Base-by-base conservation (phyloP, 352 stramenopile species). In the Peronosclerospora sorghi region DNA sequence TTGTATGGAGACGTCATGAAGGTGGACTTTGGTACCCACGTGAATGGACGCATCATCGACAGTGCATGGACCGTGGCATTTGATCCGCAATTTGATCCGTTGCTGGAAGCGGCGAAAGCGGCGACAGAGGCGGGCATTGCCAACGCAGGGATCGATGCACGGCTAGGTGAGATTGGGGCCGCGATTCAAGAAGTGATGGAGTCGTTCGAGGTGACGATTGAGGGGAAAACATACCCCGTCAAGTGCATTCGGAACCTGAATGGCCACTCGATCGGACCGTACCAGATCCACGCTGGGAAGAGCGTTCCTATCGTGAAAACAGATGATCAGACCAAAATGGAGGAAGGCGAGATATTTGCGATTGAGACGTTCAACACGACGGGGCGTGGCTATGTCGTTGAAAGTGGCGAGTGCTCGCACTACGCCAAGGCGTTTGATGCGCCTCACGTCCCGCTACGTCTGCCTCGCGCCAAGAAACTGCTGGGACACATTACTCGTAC, bases 401-500 rank as follows among this genome's bases (percentile, higher is more conserved):
- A 97, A 62, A 85, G 96, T 42, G 49, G 96, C 55, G 96, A 98
- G 73, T 98, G 94, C 62, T 97, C 79, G 35, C 95, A 98, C 65
- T 98, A 98, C 62, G 96, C 97, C 73, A 98, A 98, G 69, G 82
- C 84, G 13, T 96, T 98, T 48, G 58, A 98, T 42, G 89, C 86
- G 26, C 88, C 88, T 10, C 94, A 97, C 55, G 90, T 98, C 23
- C 91, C 94, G 9, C 56, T 99, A 29, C 76, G 92, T 36, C 57
- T 90, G 21, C 76, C 79, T 1, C 80, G 84, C 8, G 80, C 95
- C 12, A 98, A 98, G 59, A 95, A 97, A 62, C 63, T 99, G 30
- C 68, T 99, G 26, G 65, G 55, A 15, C 96, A 99, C 63, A 98
- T 99, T 54, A 98, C 97, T 54, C 96, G 97, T 54, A 99, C 96